Conservation (phyloP, 805 yeast genomes). For the Yamadazyma scolyti region DNA sequence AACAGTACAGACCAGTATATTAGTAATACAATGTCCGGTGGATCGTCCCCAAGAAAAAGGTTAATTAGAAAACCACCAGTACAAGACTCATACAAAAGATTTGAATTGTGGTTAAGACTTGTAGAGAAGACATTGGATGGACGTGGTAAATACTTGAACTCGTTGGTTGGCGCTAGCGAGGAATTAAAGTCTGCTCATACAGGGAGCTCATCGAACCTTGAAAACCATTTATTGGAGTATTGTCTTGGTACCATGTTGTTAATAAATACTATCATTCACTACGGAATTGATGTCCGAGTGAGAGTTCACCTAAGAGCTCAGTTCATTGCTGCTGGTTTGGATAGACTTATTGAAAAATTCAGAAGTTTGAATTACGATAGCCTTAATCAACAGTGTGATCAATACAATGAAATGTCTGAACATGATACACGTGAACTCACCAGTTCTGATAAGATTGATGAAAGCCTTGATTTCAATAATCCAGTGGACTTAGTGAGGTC, state of each 20-base stretch:
- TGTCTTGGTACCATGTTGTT: conserved; percentile 67
- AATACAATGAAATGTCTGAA: conserved; percentile 54
- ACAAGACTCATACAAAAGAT: conserved; percentile 41
- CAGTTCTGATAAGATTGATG: conserved; percentile 27
- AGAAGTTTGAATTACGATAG: conserved; percentile 52
- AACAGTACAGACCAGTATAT: conserved; percentile 15
- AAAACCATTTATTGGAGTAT: conserved; percentile 66
- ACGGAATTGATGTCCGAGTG: conserved; percentile 40
- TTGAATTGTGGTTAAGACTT: conserved; percentile 68
- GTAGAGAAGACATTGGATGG: conserved; percentile 74
- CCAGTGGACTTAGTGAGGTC: conserved; percentile 67
- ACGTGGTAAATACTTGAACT: conserved; percentile 79
- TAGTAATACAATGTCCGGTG: conserved; percentile 28
- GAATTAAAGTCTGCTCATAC: conserved; percentile 54
- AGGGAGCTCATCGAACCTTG: conserved; percentile 41
- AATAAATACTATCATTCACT: conserved; percentile 57
- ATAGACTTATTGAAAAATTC: conserved; percentile 48
- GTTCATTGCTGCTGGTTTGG: conserved; percentile 55
- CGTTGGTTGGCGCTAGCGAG: conserved; percentile 87
- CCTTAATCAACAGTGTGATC: conserved; percentile 62
- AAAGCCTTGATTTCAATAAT: conserved; percentile 57
- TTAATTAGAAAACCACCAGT: conserved; percentile 34
- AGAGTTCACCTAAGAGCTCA: conserved; percentile 59
- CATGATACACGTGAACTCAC: conserved; percentile 50
- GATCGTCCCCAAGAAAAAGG: conserved; percentile 27